These are phyloP conservation scores for Yamadazyma diospyri DNA, from an alignment of 1,139 yeast genomes.

Conservation along the genomic window DNA sequence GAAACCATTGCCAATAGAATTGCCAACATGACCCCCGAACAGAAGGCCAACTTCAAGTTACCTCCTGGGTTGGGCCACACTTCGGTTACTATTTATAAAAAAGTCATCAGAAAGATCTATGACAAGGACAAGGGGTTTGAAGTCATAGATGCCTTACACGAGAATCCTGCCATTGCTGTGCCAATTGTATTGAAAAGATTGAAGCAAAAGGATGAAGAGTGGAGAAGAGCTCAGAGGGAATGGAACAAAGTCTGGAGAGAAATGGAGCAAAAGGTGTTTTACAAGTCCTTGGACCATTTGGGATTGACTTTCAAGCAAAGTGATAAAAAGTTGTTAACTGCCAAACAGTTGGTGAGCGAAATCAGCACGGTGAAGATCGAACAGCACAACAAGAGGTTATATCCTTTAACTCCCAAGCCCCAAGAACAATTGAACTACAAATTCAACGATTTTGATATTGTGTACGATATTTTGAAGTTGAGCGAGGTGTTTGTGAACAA, in stretches of 20 bases:
- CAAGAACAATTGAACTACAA: constrained; percentile 73
- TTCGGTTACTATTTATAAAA: constrained; percentile 85
- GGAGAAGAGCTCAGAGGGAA: constrained; percentile 97
- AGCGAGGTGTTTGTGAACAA: constrained; percentile 67
- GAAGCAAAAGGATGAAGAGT: constrained; percentile 97
- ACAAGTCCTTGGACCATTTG: constrained; percentile 88
- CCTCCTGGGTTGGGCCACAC: constrained; percentile 95
- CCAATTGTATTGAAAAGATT: constrained; percentile 88
- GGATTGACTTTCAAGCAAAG: constrained; percentile 96
- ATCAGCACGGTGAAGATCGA: constrained; percentile 90
- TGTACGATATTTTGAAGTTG: constrained; percentile 70
- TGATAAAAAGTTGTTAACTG: constrained; percentile 86
- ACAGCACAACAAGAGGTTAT: constrained; percentile 71
- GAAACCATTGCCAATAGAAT: constrained; percentile 95
- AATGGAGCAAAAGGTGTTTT: constrained; percentile 91
- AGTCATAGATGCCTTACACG: constrained; percentile 93
- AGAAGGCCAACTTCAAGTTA: constrained; percentile 76
- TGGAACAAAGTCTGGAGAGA: constrained; percentile 99
- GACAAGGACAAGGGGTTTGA: constrained; percentile 95
- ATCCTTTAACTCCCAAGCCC: constrained; percentile 84
- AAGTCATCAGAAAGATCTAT: constrained; percentile 86
- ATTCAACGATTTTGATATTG: constrained; percentile 63
- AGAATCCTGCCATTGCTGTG: constrained; percentile 90
- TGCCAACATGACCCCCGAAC: constrained; percentile 89
- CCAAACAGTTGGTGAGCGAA: constrained; percentile 86